Evolutionary conservation across 2,329 filamentous ascomycete species (phyloP), one percentile per base, ranked within the genome.

Genomic region (Colletotrichum higginsianum): DNA sequence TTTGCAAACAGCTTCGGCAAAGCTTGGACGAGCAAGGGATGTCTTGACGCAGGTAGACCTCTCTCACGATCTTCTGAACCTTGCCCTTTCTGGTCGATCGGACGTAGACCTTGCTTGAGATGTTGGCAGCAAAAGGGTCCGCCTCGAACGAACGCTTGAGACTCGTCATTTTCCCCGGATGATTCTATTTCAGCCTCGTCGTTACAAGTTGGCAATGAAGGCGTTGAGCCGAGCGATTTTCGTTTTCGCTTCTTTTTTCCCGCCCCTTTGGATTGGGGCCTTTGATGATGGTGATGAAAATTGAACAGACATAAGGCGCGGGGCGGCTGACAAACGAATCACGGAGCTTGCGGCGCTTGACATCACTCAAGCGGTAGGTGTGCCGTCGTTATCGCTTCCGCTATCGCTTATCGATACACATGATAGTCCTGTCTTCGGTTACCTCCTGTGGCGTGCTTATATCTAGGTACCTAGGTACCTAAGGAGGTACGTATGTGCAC

Each of bases 21-120:
- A 99, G 86, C 82, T 92, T 93, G 35, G 96, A 98, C 44, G 96
- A 98, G 85, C 96, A 99, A 61, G 96, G 96, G 79, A 99, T 98
- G 81, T 99, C 96, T 84, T 96, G 94, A 82, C 96, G 91, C 73
- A 99, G 88, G 83, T 99, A 99, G 74, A 98, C 89, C 86, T 99
- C 96, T 78, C 95, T 91, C 75, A 99, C 96, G 79, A 99, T 97
- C 87, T 99, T 99, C 83, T 98, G 96, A 72, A 98, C 96, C 85
- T 98, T 98, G 82, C 96, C 96, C 82, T 91, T 96, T 83, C 94
- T 95, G 58, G 96, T 97, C 35, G 96, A 98, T 72, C 96, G 90
- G 74, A 99, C 94, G 80, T 97, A 99, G 77, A 97, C 91, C 85
- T 98, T 99, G 89, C 93, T 98, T 42, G 95, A 96, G 75, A 98